Percentiles rank a stretch among this genome's conserved stretches.
Conservation (phyloP, 441 rosid species). For the Gossypium gossypioides region DNA sequence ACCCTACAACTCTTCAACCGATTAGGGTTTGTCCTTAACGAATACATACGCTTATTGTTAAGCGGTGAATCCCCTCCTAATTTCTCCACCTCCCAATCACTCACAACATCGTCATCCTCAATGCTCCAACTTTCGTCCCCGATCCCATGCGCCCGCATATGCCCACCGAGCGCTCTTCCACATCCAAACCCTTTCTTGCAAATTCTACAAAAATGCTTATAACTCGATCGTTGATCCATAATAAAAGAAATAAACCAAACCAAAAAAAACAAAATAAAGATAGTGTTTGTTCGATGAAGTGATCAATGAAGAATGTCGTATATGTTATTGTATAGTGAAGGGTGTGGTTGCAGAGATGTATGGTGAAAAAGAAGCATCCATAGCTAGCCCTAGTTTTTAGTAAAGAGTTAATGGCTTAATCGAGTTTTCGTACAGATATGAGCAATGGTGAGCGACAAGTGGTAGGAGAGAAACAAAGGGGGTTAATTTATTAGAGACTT, state of each 20-base stretch:
- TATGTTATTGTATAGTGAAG: constrained; percentile 34
- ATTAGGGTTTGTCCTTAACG: constrained; percentile 52
- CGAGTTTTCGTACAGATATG: not conserved
- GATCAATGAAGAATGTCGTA: not conserved
- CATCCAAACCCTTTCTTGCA: constrained; percentile 67
- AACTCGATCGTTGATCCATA: constrained; percentile 37
- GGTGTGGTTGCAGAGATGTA: constrained; percentile 28
- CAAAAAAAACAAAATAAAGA: not conserved
- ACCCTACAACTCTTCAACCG: constrained; percentile 46
- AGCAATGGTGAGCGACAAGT: constrained; percentile 30
- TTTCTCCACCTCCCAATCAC: constrained; percentile 46
- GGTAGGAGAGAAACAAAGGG: constrained; percentile 28
- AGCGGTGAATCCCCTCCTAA: constrained; percentile 29
- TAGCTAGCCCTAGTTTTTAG: constrained; percentile 42
- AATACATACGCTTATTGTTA: constrained; percentile 46
- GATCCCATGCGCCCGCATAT: constrained; percentile 72
- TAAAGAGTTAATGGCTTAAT: not conserved
- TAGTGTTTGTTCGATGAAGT: not conserved
- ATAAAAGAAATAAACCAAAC: constrained; percentile 38
- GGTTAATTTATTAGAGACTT: constrained; percentile 22
- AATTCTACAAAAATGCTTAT: constrained; percentile 52
- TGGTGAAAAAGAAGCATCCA: constrained; percentile 21
- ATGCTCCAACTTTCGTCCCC: constrained; percentile 38
- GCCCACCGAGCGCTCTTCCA: constrained; percentile 71
- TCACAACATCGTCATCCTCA: constrained; percentile 45